A percentile compares a stretch with the other conserved stretches of the same genome.
These are phyloP conservation scores for Sarocladiaceae sp. DNA, from an alignment of 2,329 filamentous ascomycete species.

Conservation along the genomic window DNA sequence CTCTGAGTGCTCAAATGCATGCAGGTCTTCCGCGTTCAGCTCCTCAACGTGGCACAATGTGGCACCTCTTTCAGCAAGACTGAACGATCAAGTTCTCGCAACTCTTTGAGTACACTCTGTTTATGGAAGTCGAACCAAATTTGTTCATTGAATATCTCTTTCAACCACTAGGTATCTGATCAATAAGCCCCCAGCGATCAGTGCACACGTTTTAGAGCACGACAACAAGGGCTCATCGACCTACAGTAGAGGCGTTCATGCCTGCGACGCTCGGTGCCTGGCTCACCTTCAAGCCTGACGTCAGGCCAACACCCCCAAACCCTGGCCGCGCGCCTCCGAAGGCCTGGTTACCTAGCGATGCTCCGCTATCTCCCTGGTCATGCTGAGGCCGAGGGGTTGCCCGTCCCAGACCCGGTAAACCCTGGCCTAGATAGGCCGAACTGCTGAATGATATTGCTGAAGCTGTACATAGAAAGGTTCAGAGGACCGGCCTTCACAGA, in stretches of 20 bases:
- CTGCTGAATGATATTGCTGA: not conserved
- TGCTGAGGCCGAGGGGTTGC: not conserved
- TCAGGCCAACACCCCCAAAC: conserved; percentile 21
- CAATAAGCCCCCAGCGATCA: too few relatives aligned
- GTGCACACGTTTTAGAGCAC: too few relatives aligned
- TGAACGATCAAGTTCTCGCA: too few relatives aligned
- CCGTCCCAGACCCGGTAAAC: not conserved
- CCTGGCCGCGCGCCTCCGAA: not conserved
- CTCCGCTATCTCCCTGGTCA: not conserved
- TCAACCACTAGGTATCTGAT: too few relatives aligned
- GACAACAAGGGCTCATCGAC: not conserved
- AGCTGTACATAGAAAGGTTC: not conserved
- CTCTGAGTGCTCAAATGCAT: too few relatives aligned
- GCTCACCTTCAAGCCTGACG: conserved; percentile 24
- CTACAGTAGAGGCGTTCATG: not conserved
- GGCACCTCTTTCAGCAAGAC: too few relatives aligned
- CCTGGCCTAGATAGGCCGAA: not conserved
- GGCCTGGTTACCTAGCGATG: not conserved
- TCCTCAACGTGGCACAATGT: too few relatives aligned
- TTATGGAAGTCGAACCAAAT: too few relatives aligned
- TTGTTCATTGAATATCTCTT: too few relatives aligned
- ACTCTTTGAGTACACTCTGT: too few relatives aligned
- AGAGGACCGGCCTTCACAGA: too few relatives aligned
- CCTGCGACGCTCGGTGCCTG: conserved; percentile 9
- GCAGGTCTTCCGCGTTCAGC: too few relatives aligned